Conservation (phyloP, 331 rosid species). For the Telfairia occidentalis region DNA sequence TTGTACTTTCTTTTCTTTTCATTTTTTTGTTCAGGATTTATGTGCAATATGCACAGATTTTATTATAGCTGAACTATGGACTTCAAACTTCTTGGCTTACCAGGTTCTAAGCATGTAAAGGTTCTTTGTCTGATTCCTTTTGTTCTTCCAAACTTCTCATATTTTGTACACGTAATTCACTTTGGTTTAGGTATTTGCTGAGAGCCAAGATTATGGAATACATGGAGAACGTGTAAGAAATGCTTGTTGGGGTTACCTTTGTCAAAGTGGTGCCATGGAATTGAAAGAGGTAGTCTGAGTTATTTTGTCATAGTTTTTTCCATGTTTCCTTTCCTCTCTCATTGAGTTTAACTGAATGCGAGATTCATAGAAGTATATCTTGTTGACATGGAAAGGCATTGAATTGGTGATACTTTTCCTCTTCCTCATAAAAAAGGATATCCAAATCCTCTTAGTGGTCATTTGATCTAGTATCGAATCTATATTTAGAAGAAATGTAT, state of each 20-base stretch:
- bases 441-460: neutral
- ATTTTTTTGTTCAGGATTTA: slow-evolving; percentile 71
- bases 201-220: slow-evolving; percentile 88
- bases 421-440: neutral
- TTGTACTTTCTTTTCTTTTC: neutral
- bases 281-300: slow-evolving; percentile 67
- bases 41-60: slow-evolving; percentile 88
- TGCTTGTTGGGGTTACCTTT: slow-evolving; percentile 99
- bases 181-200: slow-evolving; percentile 68
- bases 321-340: neutral
- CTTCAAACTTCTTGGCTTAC: slow-evolving; percentile 89
- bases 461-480: neutral
- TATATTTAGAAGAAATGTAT: neutral
- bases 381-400: neutral
- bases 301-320: slow-evolving; percentile 7
- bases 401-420: neutral
- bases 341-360: neutral
- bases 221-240: slow-evolving; percentile 91
- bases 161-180: slow-evolving; percentile 17
- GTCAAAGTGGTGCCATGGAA: slow-evolving; percentile 97
- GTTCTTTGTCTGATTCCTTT: slow-evolving; percentile 19
- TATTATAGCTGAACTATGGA: slow-evolving; percentile 91
- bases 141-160: neutral
- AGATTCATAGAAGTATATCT: neutral
- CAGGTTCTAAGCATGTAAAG: slow-evolving; percentile 55